These are phyloP conservation scores for Penicillium sp. DNA, from an alignment of 2,329 filamentous ascomycete genomes.

Conservation along the genomic window DNA sequence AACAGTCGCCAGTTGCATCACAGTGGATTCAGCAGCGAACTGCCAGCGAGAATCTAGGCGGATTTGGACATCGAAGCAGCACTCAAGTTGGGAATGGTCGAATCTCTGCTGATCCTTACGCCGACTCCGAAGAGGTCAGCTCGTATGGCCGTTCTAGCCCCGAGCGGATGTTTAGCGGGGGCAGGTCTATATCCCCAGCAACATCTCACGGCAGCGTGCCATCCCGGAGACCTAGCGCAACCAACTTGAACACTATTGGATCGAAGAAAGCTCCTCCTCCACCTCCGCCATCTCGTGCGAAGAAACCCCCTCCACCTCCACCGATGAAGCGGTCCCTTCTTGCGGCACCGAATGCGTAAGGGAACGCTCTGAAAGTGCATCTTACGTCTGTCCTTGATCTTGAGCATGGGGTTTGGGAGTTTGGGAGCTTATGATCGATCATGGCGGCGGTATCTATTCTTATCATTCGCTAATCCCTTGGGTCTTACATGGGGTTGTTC, in stretches of 20 bases:
- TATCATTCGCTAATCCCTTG: not conserved
- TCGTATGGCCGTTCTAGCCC: slow-evolving; percentile 49
- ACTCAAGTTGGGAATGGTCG: slow-evolving; percentile 45
- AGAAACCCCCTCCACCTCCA: slow-evolving; percentile 64
- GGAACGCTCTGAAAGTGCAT: slow-evolving; percentile 7
- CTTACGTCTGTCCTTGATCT: not conserved
- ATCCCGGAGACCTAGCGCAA: slow-evolving; percentile 52
- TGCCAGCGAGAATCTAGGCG: slow-evolving; percentile 53
- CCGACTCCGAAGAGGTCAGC: slow-evolving; percentile 50
- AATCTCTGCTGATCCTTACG: slow-evolving; percentile 45
- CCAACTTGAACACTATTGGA: slow-evolving; percentile 32
- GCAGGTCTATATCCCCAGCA: slow-evolving; percentile 54
- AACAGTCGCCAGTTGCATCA: slow-evolving; percentile 48
- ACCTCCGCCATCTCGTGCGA: slow-evolving; percentile 59
- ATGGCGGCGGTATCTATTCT: slow-evolving; percentile 1
- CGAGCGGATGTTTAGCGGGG: slow-evolving; percentile 45
- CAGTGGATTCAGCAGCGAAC: slow-evolving; percentile 48
- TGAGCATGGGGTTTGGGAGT: slow-evolving; percentile 14
- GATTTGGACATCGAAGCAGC: slow-evolving; percentile 43
- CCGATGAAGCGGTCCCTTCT: slow-evolving; percentile 57
- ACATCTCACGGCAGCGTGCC: slow-evolving; percentile 51
- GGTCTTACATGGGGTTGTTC: not conserved
- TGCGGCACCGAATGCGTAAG: slow-evolving; percentile 24
- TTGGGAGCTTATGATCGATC: slow-evolving; percentile 1
- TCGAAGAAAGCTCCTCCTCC: slow-evolving; percentile 59